These are phyloP conservation scores for Coniferiporia sulphurascens DNA, from an alignment of 1,284 basidiomycete species.

Conservation along the genomic window DNA sequence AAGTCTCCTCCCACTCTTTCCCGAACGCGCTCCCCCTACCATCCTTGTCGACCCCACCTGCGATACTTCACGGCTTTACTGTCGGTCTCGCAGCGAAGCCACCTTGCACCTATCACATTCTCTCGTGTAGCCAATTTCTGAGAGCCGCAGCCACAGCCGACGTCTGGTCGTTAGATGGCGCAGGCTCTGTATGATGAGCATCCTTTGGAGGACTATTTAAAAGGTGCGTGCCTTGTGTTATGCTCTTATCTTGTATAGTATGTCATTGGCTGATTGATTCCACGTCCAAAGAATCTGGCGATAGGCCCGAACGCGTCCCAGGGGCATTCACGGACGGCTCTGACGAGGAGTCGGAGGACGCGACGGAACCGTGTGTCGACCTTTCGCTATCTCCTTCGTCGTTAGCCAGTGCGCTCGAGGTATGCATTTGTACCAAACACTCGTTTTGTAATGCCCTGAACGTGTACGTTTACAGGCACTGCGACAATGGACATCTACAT, in stretches of 20 bases:
- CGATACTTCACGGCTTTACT: background rate
- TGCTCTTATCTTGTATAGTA: background rate
- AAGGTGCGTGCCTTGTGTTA: conserved; percentile 43
- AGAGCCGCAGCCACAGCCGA: background rate
- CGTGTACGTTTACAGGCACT: conserved; percentile 30
- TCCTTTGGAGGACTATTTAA: conserved; percentile 68
- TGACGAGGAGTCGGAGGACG: conserved; percentile 12
- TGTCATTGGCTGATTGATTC: background rate
- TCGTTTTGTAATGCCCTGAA: conserved; percentile 20
- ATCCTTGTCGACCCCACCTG: background rate
- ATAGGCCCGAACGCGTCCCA: conserved; percentile 9
- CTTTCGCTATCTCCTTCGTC: background rate
- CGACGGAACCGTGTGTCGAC: conserved; percentile 1
- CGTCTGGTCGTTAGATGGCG: conserved; percentile 48
- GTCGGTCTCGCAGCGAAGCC: background rate
- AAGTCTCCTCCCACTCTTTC: background rate
- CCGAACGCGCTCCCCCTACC: background rate
- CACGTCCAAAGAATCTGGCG: conserved; percentile 8
- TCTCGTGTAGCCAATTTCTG: background rate
- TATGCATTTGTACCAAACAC: conserved; percentile 5
- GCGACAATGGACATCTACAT: conserved; percentile 22
- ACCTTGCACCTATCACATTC: too few relatives aligned
- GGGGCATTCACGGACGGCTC: conserved; percentile 4
- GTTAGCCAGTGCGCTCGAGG: background rate
- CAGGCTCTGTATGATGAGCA: conserved; percentile 74